Base-by-base conservation (phyloP, 2,329 filamentous ascomycete genomes). In the Fusarium nanum region DNA sequence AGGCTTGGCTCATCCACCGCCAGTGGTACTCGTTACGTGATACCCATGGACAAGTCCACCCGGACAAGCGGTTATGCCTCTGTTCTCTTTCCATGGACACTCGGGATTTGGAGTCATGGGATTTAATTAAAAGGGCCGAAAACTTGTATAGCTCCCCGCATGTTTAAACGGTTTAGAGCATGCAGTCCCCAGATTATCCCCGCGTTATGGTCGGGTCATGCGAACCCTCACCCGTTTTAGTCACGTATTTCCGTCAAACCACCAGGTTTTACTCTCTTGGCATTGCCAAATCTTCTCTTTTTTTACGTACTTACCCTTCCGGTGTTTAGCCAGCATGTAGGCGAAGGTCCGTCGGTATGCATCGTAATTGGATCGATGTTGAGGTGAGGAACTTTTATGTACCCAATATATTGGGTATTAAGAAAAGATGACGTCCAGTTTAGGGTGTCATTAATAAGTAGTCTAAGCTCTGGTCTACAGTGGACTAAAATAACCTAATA, bases 141-240 rank as follows among this genome's bases (percentile, higher is more conserved):
- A 68, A 53, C 23, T 46, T 47, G 44, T 55, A 60, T 40, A 32
- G 20, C 25, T 67, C 67, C 62, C 67, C 67, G 62, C 67, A 70
- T 54, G 48, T 70, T 70, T 70, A 70, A 58, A 45, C 56, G 56
- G 48, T 44, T 66, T 66, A 47, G 60, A 57, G 48, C 34, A n/a
- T 67, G 49, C 61, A 22, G 56, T 64, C 67, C 67, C 67, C 67
- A 68, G 67, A 67, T 67, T 63, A 63, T 70, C 67, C 67, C 67
- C 67, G 56, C 67, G 53, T 46, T 58, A 22, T 22, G 46, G 16
- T 46, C 37, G 27, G 40, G 54, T 64, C 50, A 64, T 58, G 58
- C 34, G 22, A 41, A 42, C 34, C n/a, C 32, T 53, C 34, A 40
- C 32, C 49, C 49, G 49, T 52, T 52, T 53, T 53, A 28, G 49